Evolutionary conservation across 148 eudicot species (phyloP), one percentile per base, ranked within the genome.

Genomic region (Nepenthes gracilis): DNA sequence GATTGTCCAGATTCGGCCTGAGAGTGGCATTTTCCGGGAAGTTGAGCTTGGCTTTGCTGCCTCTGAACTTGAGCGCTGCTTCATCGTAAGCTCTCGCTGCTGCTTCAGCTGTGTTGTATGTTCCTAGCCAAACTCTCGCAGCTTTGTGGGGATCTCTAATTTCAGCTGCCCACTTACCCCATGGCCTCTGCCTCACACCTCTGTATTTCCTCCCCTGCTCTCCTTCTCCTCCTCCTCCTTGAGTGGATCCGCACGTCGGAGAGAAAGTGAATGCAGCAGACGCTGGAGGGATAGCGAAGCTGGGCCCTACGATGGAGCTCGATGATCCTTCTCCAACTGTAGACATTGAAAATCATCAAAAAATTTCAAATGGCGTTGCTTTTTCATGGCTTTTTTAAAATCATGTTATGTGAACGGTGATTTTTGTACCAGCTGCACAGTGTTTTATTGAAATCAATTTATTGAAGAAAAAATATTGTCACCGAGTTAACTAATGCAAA

Each of bases 81-180:
- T 78, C 72, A 35, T 87, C 96, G 33, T 87, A 87, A 13, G 96
- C 96, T 50, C 82, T 64, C 50, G 96, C 91, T 55, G 96, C 95
- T 3, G 73, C 80, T 67, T 87, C 95, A 0, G 95, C 91, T 4
- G 91, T 80, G 66, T 85, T 84, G 14, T 82, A 87, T 1, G 96
- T 87, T 34, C 96, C 96, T 4, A 87, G 69, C 96, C 96, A 87
- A 38, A 87, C 96, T 13, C 96, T 72, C 12, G 91, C 78, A 9
- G 96, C 96, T 57, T 87, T 87, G 67, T 59, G 56, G 1, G 96
- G 96, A 64, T 87, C 91, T 34, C 96, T 55, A 2, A 87, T 87
- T 59, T 87, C 96, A 15, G 96, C 96, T n/a, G 96, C 96, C 96
- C 91, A 87, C 58, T 87, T 87, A 4, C 96, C 91, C 91, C 96